Percentiles rank a stretch among this genome's conserved stretches.
Conservation (phyloP, 352 stramenopile species). For the Phytophthora pluvialis region DNA sequence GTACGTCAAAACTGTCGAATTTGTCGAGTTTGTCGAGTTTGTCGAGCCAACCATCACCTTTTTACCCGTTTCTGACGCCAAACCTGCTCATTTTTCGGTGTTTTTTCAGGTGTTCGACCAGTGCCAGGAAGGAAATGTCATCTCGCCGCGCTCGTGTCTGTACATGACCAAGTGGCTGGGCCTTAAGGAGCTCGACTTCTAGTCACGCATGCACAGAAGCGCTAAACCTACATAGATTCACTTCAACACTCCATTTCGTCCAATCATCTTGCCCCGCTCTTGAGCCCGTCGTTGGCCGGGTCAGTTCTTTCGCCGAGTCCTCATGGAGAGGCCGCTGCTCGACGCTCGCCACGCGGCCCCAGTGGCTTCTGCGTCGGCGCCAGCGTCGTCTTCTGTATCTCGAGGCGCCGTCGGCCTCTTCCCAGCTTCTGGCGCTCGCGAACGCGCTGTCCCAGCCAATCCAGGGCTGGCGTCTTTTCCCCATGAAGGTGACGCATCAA, state of each 20-base stretch:
- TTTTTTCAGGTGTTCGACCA: slow-evolving; percentile 84
- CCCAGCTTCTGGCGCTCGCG: slow-evolving; percentile 7
- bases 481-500: slow-evolving; percentile 30
- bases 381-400: slow-evolving; percentile 17
- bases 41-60: neutral
- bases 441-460: slow-evolving; percentile 25
- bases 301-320: neutral
- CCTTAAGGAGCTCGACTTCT: slow-evolving; percentile 89
- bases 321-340: slow-evolving; percentile 34
- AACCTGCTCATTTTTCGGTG: slow-evolving; percentile 7
- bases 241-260: slow-evolving; percentile 22
- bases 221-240: slow-evolving; percentile 20
- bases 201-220: neutral
- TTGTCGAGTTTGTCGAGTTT: slow-evolving; percentile 73
- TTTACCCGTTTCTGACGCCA: slow-evolving; percentile 18
- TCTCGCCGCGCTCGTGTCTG: slow-evolving; percentile 90
- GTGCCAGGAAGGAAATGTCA: slow-evolving; percentile 91
- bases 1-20: slow-evolving; percentile 40
- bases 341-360: slow-evolving; percentile 14
- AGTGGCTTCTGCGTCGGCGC: neutral
- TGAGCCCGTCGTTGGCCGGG: neutral
- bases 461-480: slow-evolving; percentile 30
- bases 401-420: slow-evolving; percentile 21
- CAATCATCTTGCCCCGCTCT: slow-evolving; percentile 16
- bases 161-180: slow-evolving; percentile 93